Evolutionary conservation across 1,284 basidiomycete genomes (phyloP).

Genomic region (Leccinum fallax): DNA sequence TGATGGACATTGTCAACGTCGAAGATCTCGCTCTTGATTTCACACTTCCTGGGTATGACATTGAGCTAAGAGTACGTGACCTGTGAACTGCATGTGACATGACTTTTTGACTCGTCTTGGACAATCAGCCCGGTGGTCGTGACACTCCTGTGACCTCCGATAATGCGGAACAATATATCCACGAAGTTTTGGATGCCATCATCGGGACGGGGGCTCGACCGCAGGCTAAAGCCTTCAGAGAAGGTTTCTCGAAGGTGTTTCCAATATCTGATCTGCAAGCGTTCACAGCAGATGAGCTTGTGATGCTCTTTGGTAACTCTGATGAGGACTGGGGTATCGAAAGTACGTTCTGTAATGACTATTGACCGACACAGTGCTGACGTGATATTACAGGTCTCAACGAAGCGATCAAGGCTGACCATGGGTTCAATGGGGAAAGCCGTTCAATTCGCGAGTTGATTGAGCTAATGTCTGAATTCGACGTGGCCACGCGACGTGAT

Average conservation of each 20-base stretch:
- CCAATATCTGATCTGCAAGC: slow-evolving; percentile 87
- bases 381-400: slow-evolving; percentile 60
- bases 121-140: slow-evolving; percentile 68
- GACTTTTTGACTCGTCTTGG: slow-evolving; percentile 2
- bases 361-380: slow-evolving; percentile 2
- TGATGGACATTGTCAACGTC: slow-evolving; percentile 66
- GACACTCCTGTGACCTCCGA: slow-evolving; percentile 79
- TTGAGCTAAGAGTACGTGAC: slow-evolving; percentile 78
- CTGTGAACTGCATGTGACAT: background rate
- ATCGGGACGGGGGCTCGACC: slow-evolving; percentile 74
- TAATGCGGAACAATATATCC: slow-evolving; percentile 90
- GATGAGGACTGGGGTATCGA: slow-evolving; percentile 94
- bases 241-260: slow-evolving; percentile 94
- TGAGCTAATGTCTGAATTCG: slow-evolving; percentile 85
- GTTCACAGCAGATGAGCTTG: slow-evolving; percentile 91
- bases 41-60: slow-evolving; percentile 93
- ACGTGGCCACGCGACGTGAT: slow-evolving; percentile 72
- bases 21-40: slow-evolving; percentile 94
- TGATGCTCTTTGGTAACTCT: slow-evolving; percentile 63
- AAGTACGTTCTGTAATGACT: slow-evolving; percentile 53
- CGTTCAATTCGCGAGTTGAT: slow-evolving; percentile 87
- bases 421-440: slow-evolving; percentile 96
- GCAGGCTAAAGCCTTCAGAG: slow-evolving; percentile 85
- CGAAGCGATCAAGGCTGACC: slow-evolving; percentile 94
- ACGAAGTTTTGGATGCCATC: slow-evolving; percentile 78